Evolutionary conservation across 164 flowering plant genomes (phyloP).

Genomic region (Malania oleifera): DNA sequence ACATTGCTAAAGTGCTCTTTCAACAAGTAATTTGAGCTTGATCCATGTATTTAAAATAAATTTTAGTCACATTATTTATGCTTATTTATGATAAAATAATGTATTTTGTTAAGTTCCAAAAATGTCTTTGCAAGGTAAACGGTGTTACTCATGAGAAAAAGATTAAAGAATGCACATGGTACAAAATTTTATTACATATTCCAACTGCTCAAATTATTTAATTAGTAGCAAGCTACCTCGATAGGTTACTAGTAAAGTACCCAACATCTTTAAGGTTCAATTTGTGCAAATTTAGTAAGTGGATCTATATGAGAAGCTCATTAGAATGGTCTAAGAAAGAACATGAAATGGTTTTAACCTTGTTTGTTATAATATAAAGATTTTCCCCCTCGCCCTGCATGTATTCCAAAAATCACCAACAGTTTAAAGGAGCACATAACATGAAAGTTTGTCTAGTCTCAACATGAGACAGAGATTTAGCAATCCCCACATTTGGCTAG

Average conservation of each 20-base stretch:
- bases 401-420: slow-evolving; percentile 17
- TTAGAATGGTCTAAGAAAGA: neutral
- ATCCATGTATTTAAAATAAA: neutral
- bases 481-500: neutral
- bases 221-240: no score
- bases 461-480: slow-evolving; percentile 2
- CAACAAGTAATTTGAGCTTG: slow-evolving; percentile 37
- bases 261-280: neutral
- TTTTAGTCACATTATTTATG: no score
- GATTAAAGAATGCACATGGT: no score
- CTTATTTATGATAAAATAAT: no score
- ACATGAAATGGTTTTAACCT: neutral
- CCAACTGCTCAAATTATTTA: no score
- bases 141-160: no score
- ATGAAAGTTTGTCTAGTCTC: neutral
- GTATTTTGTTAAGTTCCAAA: no score
- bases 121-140: no score
- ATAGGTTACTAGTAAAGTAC: neutral
- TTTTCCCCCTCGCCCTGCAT: slow-evolving; percentile 6
- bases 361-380: neutral
- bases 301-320: slow-evolving; percentile 7
- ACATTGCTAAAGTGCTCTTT: slow-evolving; percentile 68
- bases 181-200: no score
- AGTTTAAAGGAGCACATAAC: slow-evolving; percentile 8
- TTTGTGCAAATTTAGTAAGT: slow-evolving; percentile 5